phyloP scores from a whole-genome alignment of 2,329 filamentous ascomycete species.

The Phaeomoniella chlamydospora region DNA sequence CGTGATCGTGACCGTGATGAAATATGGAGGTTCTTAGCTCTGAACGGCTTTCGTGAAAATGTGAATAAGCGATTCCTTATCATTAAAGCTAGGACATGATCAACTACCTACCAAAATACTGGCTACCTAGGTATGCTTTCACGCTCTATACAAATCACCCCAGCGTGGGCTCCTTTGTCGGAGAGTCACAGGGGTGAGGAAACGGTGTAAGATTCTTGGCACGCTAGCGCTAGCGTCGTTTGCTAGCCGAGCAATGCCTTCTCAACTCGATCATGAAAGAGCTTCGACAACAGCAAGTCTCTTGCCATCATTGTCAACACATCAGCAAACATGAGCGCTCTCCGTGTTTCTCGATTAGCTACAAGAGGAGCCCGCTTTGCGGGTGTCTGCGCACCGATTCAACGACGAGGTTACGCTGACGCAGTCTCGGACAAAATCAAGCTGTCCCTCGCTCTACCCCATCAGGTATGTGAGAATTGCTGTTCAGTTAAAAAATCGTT shows the following conservation, averaged over 20 bases:
- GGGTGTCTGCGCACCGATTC: conserved; percentile 58
- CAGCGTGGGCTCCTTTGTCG: too few species aligned
- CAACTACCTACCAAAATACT: too few species aligned
- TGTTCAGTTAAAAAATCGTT: not conserved
- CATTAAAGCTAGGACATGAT: too few species aligned
- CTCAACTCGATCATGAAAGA: not conserved
- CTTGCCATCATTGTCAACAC: not conserved
- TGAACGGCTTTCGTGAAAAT: too few species aligned
- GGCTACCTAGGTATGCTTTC: too few species aligned
- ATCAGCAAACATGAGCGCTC: conserved; percentile 65
- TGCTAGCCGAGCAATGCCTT: conserved; percentile 1
- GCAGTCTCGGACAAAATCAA: conserved; percentile 89
- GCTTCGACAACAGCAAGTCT: not conserved
- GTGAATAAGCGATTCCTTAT: too few species aligned
- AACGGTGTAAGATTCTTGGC: conserved; percentile 18
- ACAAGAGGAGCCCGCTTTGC: conserved; percentile 62
- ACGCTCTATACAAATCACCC: too few species aligned
- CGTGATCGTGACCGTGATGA: too few species aligned
- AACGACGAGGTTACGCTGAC: conserved; percentile 85
- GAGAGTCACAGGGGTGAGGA: too few species aligned
- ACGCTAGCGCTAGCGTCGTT: not conserved
- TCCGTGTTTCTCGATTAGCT: conserved; percentile 83
- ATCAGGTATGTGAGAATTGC: conserved; percentile 63
- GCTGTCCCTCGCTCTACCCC: conserved; percentile 92
- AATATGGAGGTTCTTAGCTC: too few species aligned